A percentile compares a stretch with the other conserved stretches of the same genome.
phyloP scores from a whole-genome alignment of 345 rosid genomes.

The Cardamine resedifolia region DNA sequence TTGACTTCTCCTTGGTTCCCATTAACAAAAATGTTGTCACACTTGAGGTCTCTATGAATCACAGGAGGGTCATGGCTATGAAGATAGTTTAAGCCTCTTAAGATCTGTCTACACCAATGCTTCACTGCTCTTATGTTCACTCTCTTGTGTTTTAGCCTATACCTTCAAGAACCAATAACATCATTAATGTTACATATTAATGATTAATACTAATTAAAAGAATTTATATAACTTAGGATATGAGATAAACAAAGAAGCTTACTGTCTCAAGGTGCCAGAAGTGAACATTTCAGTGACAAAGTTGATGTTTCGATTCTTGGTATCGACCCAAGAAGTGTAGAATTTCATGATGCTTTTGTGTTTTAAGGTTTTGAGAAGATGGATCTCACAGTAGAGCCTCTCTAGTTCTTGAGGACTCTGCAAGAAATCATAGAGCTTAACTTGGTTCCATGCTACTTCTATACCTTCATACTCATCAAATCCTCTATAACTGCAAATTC shows the following conservation, averaged over 20 bases:
- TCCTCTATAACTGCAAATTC: constrained; percentile 68
- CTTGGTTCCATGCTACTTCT: constrained; percentile 99
- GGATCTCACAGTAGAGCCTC: constrained; percentile 91
- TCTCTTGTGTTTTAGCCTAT: constrained; percentile 79
- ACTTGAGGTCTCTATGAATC: constrained; percentile 95
- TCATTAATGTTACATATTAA: neutral
- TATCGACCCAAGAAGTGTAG: constrained; percentile 92
- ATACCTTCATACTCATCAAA: constrained; percentile 92
- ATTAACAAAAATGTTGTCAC: constrained; percentile 90
- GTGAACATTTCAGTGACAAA: constrained; percentile 97
- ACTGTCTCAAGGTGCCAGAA: constrained; percentile 93
- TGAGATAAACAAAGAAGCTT: constrained; percentile 30
- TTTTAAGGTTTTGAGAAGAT: constrained; percentile 89
- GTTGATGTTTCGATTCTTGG: constrained; percentile 75
- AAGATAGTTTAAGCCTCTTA: constrained; percentile 77
- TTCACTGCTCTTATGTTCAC: constrained; percentile 88
- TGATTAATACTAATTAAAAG: neutral
- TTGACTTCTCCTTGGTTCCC: constrained; percentile 98
- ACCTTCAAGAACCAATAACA: constrained; percentile 40
- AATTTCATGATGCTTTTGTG: constrained; percentile 90
- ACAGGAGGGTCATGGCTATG: constrained; percentile 89
- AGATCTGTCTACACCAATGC: constrained; percentile 95
- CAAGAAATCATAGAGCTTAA: constrained; percentile 87
- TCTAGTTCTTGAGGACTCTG: constrained; percentile 95
- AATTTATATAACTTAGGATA: neutral